These are phyloP conservation scores for Cucumis melo DNA, from an alignment of 306 rosid genomes.

Conservation along the genomic window DNA sequence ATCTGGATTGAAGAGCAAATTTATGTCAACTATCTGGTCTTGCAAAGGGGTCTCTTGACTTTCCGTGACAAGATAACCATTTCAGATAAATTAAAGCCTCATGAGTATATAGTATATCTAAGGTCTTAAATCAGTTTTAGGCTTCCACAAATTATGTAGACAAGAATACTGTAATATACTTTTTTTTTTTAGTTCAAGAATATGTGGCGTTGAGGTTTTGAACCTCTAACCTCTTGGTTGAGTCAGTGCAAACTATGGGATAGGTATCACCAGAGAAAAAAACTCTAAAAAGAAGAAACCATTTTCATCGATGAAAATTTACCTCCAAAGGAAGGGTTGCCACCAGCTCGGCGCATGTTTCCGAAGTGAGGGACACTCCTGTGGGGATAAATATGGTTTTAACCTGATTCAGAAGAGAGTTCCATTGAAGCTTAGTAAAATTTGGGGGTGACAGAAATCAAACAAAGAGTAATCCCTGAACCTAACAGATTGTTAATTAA, in stretches of 20 bases:
- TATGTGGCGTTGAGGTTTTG: no score
- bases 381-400: conserved; percentile 81
- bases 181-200: no score
- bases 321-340: conserved; percentile 97
- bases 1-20: conserved; percentile 29
- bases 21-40: neutral
- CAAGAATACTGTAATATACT: neutral
- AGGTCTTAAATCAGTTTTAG: neutral
- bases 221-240: no score
- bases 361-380: conserved; percentile 51
- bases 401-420: conserved; percentile 43
- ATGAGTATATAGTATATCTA: neutral
- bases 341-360: conserved; percentile 71
- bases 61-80: neutral
- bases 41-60: neutral
- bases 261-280: neutral
- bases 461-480: neutral
- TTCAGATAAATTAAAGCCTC: neutral
- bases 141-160: neutral
- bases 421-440: neutral
- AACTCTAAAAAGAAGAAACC: neutral
- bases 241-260: no score
- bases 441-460: neutral
- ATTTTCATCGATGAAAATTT: neutral
- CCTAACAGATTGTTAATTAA: neutral